Evolutionary conservation across 805 yeast genomes (phyloP).

Genomic region (Wilhelminamyces savonicus): DNA sequence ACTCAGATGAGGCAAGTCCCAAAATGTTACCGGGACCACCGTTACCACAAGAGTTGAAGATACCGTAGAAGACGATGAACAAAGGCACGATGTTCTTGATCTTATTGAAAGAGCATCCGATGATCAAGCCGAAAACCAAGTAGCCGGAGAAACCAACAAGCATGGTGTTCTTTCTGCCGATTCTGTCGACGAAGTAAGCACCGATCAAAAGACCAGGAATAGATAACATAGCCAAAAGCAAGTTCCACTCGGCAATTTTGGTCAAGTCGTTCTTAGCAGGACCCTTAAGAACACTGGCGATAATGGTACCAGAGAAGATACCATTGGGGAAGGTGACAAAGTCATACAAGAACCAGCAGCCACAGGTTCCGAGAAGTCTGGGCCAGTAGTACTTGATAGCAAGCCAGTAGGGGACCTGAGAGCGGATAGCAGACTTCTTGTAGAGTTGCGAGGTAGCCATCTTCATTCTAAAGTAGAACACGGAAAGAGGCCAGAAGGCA

Average conservation of each 20-base stretch:
- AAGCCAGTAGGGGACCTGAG: constrained; percentile 44
- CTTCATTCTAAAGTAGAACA: constrained; percentile 65
- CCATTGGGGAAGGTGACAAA: constrained; percentile 80
- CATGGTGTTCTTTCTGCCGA: constrained; percentile 69
- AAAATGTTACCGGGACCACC: constrained; percentile 75
- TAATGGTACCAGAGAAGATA: constrained; percentile 57
- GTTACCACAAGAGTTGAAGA: constrained; percentile 66
- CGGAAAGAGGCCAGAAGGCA: constrained; percentile 61
- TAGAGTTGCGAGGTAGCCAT: constrained; percentile 64
- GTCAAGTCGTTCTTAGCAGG: constrained; percentile 35
- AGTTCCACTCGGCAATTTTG: constrained; percentile 66
- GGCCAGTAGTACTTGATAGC: constrained; percentile 64
- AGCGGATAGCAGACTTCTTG: constrained; percentile 57
- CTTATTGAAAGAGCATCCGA: constrained; percentile 57
- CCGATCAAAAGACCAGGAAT: constrained; percentile 72
- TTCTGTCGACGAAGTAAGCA: constrained; percentile 53
- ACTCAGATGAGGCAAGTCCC: constrained; percentile 62
- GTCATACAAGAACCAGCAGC: constrained; percentile 76
- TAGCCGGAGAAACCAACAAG: constrained; percentile 69
- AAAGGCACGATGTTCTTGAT: constrained; percentile 52
- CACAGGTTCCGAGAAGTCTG: constrained; percentile 62
- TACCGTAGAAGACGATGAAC: constrained; percentile 67
- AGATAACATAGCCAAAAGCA: constrained; percentile 57
- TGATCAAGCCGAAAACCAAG: constrained; percentile 63
- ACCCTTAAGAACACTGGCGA: constrained; percentile 40